Base-by-base conservation (phyloP, 371 early-diverging fungal species). In the Lichtheimia corymbifera region DNA sequence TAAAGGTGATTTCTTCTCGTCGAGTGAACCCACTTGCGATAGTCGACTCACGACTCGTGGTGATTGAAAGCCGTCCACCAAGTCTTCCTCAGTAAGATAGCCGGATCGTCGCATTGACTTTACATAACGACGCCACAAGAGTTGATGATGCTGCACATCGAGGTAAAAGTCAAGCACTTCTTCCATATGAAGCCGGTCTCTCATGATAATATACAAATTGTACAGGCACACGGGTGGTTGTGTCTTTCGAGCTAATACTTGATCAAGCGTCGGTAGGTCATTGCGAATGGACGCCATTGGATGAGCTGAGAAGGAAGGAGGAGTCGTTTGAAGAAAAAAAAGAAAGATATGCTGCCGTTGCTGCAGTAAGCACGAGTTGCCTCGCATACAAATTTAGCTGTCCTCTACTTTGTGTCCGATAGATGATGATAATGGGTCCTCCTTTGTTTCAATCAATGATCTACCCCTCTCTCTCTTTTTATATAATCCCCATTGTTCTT, bases 141-240 rank as follows among this genome's bases (percentile, higher is more conserved):
- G 64, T 50, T 87, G 88, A 62, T 87, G 89, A 40, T 84, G 85
- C 20, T 79, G 79, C 51, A 89, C 76, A 68, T 89, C 89, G 41
- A 89, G 61, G 64, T 85, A 89, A 55, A 89, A 89, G 62, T 89
- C 89, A 4, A 89, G 66, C 47, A 87, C 76, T 64, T 87, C 87
- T 51, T 82, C 83, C 60, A 81, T 79, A 51, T 74, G 79, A 18
- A 85, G 74, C 27, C 77, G 65, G 59, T 89, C 88, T 42, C 88
- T 76, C 83, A 89, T 78, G 57, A 82, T 78, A 27, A 89, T 73
- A 59, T 89, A 89, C 56, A 80, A 84, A 54, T 87, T 87, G 58
- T 83, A 89, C 4, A 89, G 64, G 68, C 87, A 89, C 0, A 89
- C 83, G 1, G 89, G 89, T 14, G 89, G 89, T 13, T 75, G 59